phyloP scores from a whole-genome alignment of 768 basidiomycete genomes.

The Kwoniella bestiolae region DNA sequence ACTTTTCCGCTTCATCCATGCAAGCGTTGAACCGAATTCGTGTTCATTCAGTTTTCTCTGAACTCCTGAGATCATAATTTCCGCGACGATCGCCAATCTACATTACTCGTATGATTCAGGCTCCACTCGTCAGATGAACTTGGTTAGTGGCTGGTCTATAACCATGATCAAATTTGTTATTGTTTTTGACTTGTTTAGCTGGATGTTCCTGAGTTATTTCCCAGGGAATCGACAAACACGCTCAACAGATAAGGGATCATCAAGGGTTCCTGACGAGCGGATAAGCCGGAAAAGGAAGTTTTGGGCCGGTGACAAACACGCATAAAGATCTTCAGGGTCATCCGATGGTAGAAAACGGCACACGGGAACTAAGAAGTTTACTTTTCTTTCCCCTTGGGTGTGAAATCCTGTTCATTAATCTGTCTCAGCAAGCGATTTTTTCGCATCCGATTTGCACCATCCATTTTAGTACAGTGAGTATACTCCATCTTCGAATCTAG shows the following conservation, averaged over 20 bases:
- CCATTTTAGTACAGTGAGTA: not conserved
- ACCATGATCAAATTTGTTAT: not conserved
- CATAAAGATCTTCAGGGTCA: slow-evolving; percentile 19
- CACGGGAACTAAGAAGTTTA: slow-evolving; percentile 4
- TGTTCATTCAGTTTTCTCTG: not conserved
- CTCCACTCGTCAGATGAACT: not conserved
- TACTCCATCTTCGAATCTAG: not conserved
- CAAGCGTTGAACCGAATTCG: not conserved
- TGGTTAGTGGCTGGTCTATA: not conserved
- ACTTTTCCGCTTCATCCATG: slow-evolving; percentile 14
- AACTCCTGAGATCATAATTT: not conserved
- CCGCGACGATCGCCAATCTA: slow-evolving; percentile 5
- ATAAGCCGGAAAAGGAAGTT: slow-evolving; percentile 21
- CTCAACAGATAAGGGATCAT: not conserved
- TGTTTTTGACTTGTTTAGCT: not conserved
- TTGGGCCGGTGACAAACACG: slow-evolving; percentile 3
- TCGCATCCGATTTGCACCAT: not conserved
- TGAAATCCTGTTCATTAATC: not conserved
- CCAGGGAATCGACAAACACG: too few species aligned
- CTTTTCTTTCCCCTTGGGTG: not conserved
- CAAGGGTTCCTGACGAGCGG: not conserved
- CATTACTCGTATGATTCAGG: not conserved
- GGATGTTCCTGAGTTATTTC: not conserved
- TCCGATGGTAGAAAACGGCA: not conserved
- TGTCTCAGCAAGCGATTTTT: slow-evolving; percentile 5